A percentile compares a stretch with the other conserved stretches of the same genome.
phyloP scores from a whole-genome alignment of 1,284 basidiomycete species.

The Sanguinoderma infundibulare region DNA sequence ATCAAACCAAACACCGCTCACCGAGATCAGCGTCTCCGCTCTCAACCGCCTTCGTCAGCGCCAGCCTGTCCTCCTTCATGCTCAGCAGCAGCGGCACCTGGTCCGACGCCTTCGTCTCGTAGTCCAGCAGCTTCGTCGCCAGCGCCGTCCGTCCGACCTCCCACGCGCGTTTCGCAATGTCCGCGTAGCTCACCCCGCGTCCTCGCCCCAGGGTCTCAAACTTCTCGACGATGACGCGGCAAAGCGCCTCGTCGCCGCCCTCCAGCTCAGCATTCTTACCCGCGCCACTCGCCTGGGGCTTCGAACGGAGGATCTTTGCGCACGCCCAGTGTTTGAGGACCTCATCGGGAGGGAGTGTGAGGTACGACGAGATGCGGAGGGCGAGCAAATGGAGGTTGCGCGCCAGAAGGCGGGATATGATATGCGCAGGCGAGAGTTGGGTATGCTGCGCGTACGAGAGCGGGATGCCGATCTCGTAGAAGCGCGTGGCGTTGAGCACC shows the following conservation, averaged over 20 bases:
- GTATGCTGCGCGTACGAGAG: slow-evolving; percentile 92
- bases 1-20: slow-evolving; percentile 40
- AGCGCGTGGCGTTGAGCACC: slow-evolving; percentile 93
- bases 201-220: slow-evolving; percentile 66
- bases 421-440: slow-evolving; percentile 75
- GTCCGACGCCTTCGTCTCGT: slow-evolving; percentile 88
- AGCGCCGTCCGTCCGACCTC: slow-evolving; percentile 84
- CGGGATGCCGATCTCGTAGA: slow-evolving; percentile 92
- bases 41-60: slow-evolving; percentile 89
- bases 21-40: slow-evolving; percentile 96
- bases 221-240: slow-evolving; percentile 85
- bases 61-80: slow-evolving; percentile 95
- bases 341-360: slow-evolving; percentile 82
- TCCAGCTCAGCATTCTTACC: slow-evolving; percentile 58
- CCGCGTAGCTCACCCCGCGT: slow-evolving; percentile 88
- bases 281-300: slow-evolving; percentile 54
- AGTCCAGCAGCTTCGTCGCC: slow-evolving; percentile 94
- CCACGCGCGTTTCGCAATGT: slow-evolving; percentile 95
- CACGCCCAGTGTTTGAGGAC: slow-evolving; percentile 97
- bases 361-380: slow-evolving; percentile 87
- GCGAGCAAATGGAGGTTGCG: slow-evolving; percentile 92
- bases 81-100: slow-evolving; percentile 91
- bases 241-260: slow-evolving; percentile 78
- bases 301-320: slow-evolving; percentile 84
- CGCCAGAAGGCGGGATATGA: slow-evolving; percentile 84